Evolutionary conservation across 768 basidiomycete genomes (phyloP), one percentile per base, ranked within the genome.

Genomic region (Sporobolomyces roseus): DNA sequence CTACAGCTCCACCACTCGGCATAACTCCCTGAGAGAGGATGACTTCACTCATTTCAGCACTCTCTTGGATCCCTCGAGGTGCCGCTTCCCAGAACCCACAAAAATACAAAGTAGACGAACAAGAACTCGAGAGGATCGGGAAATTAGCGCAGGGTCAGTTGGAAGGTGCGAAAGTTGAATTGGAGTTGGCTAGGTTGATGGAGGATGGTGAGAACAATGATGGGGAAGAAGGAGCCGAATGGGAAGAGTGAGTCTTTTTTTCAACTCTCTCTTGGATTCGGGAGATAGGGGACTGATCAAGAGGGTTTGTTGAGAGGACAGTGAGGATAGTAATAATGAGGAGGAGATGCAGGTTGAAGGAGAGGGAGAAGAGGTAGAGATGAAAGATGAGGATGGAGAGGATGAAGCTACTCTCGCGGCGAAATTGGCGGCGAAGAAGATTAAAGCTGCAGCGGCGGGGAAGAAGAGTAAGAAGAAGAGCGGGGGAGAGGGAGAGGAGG

Each of bases 81-180:
- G 84, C 86, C 23, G 82, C 93, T 4, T 81, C 83, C 4, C 83
- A 83, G 52, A 84, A 92, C 72, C 94, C 96, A 2, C 80, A 81
- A 76, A 91, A 89, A 81, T 98, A 98, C 79, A 83, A 88, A 59
- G 85, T 98, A 35, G 91, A 96, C 76, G 90, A 93, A 76, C 81
- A 85, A 59, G 96, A 99, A 79, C 82, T 98, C 17, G 86, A 88
- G 76, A 86, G 96, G 30, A 90, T 98, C 56, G 91, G 91, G 73
- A 83, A 87, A 27, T 83, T 99, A 30, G 91, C 93, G 19, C 81
- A 86, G 60, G 88, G 92, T 65, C 88, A 93, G 76, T 84, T 94
- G 35, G 92, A 94, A 71, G 91, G 93, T 81, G 93, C 93, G 13
- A 86, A 86, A 63, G 81, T 85, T 73, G 93, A 93, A 78, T 83